A percentile compares a stretch with the other conserved stretches of the same genome.
Evolutionary conservation across 1,284 basidiomycete genomes (phyloP).

Genomic region (Peniophora sp.): DNA sequence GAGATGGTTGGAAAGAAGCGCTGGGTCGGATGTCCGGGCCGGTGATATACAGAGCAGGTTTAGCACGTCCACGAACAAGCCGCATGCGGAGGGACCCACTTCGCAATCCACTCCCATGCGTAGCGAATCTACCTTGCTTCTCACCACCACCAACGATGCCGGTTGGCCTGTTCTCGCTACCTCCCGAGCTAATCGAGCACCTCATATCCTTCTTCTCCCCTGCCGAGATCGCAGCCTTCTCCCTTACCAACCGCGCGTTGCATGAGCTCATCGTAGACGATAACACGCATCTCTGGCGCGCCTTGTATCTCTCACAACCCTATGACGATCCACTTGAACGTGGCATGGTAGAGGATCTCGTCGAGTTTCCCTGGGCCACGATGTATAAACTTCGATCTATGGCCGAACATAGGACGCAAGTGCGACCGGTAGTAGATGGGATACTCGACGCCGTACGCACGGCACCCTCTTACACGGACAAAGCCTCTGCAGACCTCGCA

Average conservation of each 20-base stretch:
- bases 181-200: conserved; percentile 49
- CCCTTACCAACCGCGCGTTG: conserved; percentile 41
- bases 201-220: conserved; percentile 46
- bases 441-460: conserved; percentile 29
- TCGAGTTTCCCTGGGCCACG: conserved; percentile 18
- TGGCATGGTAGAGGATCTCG: conserved; percentile 14
- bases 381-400: conserved; percentile 23
- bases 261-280: conserved; percentile 37
- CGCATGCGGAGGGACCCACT: too few species aligned
- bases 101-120: too few species aligned
- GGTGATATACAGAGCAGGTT: too few species aligned
- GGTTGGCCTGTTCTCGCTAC: conserved; percentile 26
- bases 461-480: conserved; percentile 24
- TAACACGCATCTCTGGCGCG: conserved; percentile 58
- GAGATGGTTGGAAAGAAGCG: too few species aligned
- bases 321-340: conserved; percentile 53
- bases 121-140: too few species aligned
- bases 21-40: too few species aligned
- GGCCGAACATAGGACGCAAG: conserved; percentile 12
- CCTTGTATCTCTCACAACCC: conserved; percentile 43
- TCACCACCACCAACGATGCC: not conserved
- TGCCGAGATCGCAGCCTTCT: conserved; percentile 47
- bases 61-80: too few species aligned
- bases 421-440: conserved; percentile 9
- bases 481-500: conserved; percentile 15